Base-by-base conservation (phyloP, 192 early-diverging fungal species). In the Coemansia sp. region DNA sequence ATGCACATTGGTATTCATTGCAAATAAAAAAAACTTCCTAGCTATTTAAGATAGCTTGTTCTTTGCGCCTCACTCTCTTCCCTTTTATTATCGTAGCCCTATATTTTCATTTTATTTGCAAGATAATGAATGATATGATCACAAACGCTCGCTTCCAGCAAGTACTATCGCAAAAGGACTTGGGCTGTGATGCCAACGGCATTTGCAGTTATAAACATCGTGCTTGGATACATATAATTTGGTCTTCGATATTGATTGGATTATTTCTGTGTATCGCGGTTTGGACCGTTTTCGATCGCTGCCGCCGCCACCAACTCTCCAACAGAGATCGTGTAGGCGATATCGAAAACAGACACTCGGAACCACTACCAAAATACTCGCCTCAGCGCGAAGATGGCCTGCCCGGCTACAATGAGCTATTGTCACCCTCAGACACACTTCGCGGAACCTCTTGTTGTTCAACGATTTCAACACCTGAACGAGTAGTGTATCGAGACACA, bases 351-450 rank as follows among this genome's bases (percentile, higher is more conserved):
- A 63, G 72, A 3, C 32, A 35, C 43, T 67, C 57, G 4, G 76
- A 78, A 19, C 76, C 76, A 7, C 59, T 73, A 30, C 76, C 76
- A 19, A 47, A 67, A 30, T 78, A 78, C 39, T 70, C 72, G 14
- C 67, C 76, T n/a, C 42, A 26, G 6, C 26, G 68, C 43, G 43
- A 58, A 16, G 62, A 66, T 17, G 21, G 58, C 33, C 46, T 46
- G 8, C 50, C 64, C 2, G 14, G 30, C 4, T 61, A 61, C 37
- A 39, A n/a, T 9, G 59, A 61, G 3, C n/a, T 19, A 10, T 1
- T 40, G 59, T 61, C 59, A 10, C 38, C 66, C n/a, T 39, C 60
- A 47, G 38, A 28, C 38, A 13, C 26, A 7, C 43, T 62, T 2
- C 43, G 33, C n/a, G 47, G 42, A 33, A 21, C 26, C 7, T 38